phyloP scores from a whole-genome alignment of 1,284 basidiomycete genomes.

The Sporisorium sorghi region DNA sequence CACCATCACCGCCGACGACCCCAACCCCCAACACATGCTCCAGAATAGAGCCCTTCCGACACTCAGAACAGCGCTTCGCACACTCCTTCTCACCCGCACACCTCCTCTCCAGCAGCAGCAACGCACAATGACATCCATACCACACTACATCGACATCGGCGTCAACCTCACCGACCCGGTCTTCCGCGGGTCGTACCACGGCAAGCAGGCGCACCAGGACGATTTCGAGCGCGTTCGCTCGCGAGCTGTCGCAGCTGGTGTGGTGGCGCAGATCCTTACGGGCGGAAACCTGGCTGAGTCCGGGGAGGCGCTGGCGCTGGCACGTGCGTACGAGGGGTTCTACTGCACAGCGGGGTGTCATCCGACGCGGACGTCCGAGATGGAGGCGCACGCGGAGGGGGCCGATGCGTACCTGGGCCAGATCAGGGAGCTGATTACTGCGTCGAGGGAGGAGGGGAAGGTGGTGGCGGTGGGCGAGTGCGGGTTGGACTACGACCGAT shows the following conservation, averaged over 20 bases:
- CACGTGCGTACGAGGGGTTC: conserved; percentile 74
- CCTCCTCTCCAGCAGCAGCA: neutral
- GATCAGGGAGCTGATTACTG: conserved; percentile 59
- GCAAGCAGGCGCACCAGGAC: conserved; percentile 71
- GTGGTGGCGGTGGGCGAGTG: conserved; percentile 83
- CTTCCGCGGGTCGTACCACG: conserved; percentile 72
- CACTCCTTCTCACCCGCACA: neutral
- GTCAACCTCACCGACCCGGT: conserved; percentile 72
- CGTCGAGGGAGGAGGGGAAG: conserved; percentile 9
- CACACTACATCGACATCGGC: conserved; percentile 71
- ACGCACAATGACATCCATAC: conserved; percentile 7
- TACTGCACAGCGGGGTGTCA: conserved; percentile 87
- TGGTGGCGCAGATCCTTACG: conserved; percentile 83
- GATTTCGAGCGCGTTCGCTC: conserved; percentile 77
- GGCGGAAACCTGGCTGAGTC: conserved; percentile 81
- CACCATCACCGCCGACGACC: too few relatives aligned
- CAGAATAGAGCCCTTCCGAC: neutral
- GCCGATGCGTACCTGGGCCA: conserved; percentile 77
- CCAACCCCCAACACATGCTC: too few relatives aligned
- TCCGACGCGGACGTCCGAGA: conserved; percentile 83
- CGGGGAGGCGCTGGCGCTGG: conserved; percentile 75
- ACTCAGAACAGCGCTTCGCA: neutral
- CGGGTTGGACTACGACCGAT: conserved; percentile 87
- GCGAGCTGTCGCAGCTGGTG: conserved; percentile 77
- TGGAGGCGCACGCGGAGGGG: conserved; percentile 74